A percentile compares a stretch with the other conserved stretches of the same genome.
Evolutionary conservation across 2,329 filamentous ascomycete species (phyloP).

Genomic region (Claviceps paspali): DNA sequence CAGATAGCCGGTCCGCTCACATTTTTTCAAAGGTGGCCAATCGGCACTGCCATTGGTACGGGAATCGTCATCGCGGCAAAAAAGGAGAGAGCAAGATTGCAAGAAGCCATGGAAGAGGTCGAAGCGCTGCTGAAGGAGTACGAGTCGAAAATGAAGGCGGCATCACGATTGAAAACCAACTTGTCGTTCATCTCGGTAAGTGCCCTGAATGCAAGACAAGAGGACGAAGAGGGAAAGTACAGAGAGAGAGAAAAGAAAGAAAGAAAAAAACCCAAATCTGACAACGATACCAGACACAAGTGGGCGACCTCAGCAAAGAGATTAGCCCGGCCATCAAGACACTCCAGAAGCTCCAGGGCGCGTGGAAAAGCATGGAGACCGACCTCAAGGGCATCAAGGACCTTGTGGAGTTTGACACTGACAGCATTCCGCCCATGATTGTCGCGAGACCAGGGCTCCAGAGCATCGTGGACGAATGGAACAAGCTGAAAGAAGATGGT

Average conservation of each 20-base stretch:
- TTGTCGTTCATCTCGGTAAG: neutral
- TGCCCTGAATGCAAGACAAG: neutral
- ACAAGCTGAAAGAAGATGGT: neutral
- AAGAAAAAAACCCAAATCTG: neutral
- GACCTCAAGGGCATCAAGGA: neutral
- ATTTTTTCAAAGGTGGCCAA: neutral
- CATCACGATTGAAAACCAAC: neutral
- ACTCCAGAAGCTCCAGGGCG: neutral
- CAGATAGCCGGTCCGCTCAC: too few relatives aligned
- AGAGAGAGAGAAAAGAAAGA: neutral
- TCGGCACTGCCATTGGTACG: neutral
- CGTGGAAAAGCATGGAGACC: conserved; percentile 2
- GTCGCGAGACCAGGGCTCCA: neutral
- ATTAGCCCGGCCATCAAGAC: neutral
- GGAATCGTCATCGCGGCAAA: neutral
- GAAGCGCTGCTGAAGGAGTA: neutral
- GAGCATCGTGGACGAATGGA: conserved; percentile 2
- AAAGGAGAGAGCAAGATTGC: neutral
- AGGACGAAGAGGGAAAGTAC: neutral
- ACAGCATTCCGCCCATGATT: conserved; percentile 2
- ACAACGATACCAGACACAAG: neutral
- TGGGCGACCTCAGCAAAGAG: neutral
- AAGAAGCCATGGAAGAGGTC: neutral
- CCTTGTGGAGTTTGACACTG: neutral
- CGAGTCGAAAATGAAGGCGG: neutral